A percentile compares a stretch with the other conserved stretches of the same genome.
Conservation (phyloP, 1,284 basidiomycete genomes). For the Phylloporus sp. region DNA sequence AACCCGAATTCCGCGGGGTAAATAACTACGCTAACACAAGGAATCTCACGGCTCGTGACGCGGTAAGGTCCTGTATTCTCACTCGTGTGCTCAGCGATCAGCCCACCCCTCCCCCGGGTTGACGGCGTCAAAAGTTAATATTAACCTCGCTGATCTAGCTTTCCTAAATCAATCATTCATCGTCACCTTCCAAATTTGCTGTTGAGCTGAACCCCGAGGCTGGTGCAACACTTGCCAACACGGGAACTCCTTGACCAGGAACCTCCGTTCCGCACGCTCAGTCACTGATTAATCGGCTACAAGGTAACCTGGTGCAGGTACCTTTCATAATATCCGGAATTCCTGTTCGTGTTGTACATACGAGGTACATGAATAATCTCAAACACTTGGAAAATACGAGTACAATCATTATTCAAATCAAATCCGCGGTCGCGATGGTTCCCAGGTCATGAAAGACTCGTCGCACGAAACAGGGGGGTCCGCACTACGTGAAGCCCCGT, state of each 20-base stretch:
- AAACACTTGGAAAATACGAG: neutral
- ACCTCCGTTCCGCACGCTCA: neutral
- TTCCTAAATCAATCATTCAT: neutral
- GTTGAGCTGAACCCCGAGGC: neutral
- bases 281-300: neutral
- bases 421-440: constrained; percentile 38
- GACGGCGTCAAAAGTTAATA: constrained; percentile 20
- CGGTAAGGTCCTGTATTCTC: neutral
- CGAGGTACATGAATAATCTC: constrained; percentile 8
- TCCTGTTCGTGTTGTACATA: constrained; percentile 2
- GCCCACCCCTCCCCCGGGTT: neutral
- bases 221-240: neutral
- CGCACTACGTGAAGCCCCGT: constrained; percentile 24
- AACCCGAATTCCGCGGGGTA: too few relatives aligned
- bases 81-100: neutral
- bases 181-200: neutral
- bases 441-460: constrained; percentile 53
- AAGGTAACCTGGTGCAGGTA: neutral
- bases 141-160: constrained; percentile 3
- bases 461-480: constrained; percentile 39
- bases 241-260: neutral
- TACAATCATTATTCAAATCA: constrained; percentile 10
- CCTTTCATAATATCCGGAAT: neutral
- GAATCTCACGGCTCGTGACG: too few relatives aligned
- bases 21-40: too few relatives aligned